Percentiles rank a stretch among this genome's conserved stretches.
Conservation (phyloP, 805 yeast species). For the Candida fluviatilis region DNA sequence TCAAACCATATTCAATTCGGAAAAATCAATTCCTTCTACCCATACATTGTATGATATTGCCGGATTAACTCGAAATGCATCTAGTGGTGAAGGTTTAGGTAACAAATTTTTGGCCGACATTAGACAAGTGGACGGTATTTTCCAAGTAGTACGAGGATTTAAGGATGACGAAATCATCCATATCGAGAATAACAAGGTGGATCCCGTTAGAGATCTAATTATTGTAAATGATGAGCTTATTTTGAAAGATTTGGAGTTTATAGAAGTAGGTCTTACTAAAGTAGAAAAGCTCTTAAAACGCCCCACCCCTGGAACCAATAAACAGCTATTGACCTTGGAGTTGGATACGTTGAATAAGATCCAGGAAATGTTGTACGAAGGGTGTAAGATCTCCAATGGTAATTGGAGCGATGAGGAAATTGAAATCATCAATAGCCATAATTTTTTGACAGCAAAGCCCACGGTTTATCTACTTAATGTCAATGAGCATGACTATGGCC, state of each 20-base stretch:
- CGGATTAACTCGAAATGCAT: conserved; percentile 61
- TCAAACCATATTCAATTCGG: conserved; percentile 44
- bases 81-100: conserved; percentile 69
- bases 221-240: conserved; percentile 62
- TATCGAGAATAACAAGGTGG: conserved; percentile 53
- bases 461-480: conserved; percentile 73
- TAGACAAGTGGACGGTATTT: conserved; percentile 67
- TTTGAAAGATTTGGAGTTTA: conserved; percentile 58
- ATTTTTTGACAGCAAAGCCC: conserved; percentile 85
- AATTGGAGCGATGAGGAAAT: conserved; percentile 62
- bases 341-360: conserved; percentile 27
- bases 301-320: conserved; percentile 20
- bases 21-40: conserved; percentile 48
- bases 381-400: conserved; percentile 56
- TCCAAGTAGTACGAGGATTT: conserved; percentile 65
- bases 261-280: conserved; percentile 46
- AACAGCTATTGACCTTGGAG: conserved; percentile 22
- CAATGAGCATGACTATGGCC: conserved; percentile 61
- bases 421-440: conserved; percentile 62
- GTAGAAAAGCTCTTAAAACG: conserved; percentile 23
- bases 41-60: conserved; percentile 66
- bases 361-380: conserved; percentile 37
- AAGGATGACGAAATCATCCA: conserved; percentile 63
- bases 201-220: conserved; percentile 60
- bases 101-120: conserved; percentile 67